These are phyloP conservation scores for Hymenoscyphus salicellus DNA, from an alignment of 2,329 filamentous ascomycete genomes.

Conservation along the genomic window DNA sequence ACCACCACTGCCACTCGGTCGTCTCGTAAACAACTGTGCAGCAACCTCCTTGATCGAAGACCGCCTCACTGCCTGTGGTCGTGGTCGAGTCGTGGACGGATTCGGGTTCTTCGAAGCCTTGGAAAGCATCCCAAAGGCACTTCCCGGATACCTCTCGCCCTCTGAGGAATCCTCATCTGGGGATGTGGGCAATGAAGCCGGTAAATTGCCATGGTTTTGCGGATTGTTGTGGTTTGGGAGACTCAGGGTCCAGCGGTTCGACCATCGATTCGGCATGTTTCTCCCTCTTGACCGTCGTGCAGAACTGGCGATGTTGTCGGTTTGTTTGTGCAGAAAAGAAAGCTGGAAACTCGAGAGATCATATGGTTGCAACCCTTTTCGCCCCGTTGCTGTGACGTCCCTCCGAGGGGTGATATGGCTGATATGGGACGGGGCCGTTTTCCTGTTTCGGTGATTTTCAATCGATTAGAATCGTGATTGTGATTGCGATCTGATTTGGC, in stretches of 20 bases:
- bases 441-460: background rate
- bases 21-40: slow-evolving; percentile 3
- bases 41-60: background rate
- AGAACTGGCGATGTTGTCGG: background rate
- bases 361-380: background rate
- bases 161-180: background rate
- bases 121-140: slow-evolving; percentile 1
- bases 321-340: background rate
- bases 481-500: slow-evolving; percentile 1
- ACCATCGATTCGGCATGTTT: slow-evolving; percentile 5
- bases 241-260: slow-evolving; percentile 1
- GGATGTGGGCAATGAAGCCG: slow-evolving; percentile 1
- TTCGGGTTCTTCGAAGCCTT: background rate
- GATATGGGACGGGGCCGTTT: background rate
- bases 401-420: background rate
- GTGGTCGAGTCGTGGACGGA: background rate
- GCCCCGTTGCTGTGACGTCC: background rate
- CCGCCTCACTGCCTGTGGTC: background rate
- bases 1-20: background rate
- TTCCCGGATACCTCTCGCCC: background rate
- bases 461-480: background rate
- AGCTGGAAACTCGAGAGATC: background rate
- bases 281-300: background rate
- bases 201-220: background rate
- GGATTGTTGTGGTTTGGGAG: background rate